Percentiles rank a stretch among this genome's conserved stretches.
Evolutionary conservation across 306 rosid genomes (phyloP).

Genomic region (Trifolium subterraneum): DNA sequence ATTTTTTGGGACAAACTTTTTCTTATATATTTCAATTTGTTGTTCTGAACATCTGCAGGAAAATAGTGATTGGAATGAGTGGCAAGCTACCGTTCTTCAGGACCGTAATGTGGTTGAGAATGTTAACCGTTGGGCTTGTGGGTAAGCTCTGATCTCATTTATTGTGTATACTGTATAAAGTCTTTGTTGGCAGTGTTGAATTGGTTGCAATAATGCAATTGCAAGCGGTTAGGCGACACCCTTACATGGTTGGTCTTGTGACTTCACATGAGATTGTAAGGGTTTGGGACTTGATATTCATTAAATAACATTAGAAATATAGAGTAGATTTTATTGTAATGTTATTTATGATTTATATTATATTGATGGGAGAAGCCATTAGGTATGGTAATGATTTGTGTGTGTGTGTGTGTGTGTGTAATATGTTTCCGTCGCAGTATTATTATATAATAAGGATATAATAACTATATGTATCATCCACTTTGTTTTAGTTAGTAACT

Average conservation of each 20-base stretch:
- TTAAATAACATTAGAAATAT: slow-evolving; percentile 10
- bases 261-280: slow-evolving; percentile 26
- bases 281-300: slow-evolving; percentile 28
- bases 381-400: not conserved
- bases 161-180: not conserved
- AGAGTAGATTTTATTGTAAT: slow-evolving; percentile 9
- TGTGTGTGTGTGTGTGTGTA: not conserved
- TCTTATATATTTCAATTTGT: slow-evolving; percentile 24
- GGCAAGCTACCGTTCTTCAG: slow-evolving; percentile 84
- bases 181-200: slow-evolving; percentile 26
- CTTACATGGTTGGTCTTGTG: slow-evolving; percentile 25
- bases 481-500: slow-evolving; percentile 32
- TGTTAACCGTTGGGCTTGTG: slow-evolving; percentile 93
- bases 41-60: slow-evolving; percentile 60
- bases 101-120: slow-evolving; percentile 93
- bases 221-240: not conserved
- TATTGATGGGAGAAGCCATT: slow-evolving; percentile 14
- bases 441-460: slow-evolving; percentile 22
- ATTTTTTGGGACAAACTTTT: not conserved
- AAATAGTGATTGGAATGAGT: slow-evolving; percentile 82
- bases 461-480: not conserved
- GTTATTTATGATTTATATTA: slow-evolving; percentile 1
- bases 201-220: slow-evolving; percentile 21
- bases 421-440: not conserved
- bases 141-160: slow-evolving; percentile 61